Conservation (phyloP, 2,329 filamentous ascomycete genomes). For the Colletotrichum sp. region DNA sequence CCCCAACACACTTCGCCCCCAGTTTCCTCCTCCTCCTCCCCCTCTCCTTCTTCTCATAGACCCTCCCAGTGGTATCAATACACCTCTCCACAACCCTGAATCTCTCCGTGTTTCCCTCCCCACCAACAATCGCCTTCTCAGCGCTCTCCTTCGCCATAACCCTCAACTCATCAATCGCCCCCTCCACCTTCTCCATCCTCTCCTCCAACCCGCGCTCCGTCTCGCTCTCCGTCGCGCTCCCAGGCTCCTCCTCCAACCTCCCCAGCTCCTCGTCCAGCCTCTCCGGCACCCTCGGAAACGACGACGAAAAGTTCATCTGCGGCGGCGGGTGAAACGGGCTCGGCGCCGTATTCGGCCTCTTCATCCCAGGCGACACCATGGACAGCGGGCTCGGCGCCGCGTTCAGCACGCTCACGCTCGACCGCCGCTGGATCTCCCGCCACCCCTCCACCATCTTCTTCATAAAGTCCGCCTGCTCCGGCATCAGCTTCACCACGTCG, state of each 20-base stretch:
- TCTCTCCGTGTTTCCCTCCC: not conserved
- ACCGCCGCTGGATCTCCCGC: slow-evolving; percentile 12
- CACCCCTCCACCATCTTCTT: slow-evolving; percentile 16
- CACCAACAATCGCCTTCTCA: not conserved
- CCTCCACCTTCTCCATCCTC: not conserved
- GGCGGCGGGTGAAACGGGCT: not conserved
- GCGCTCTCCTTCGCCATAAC: slow-evolving; percentile 5
- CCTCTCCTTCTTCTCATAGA: slow-evolving; percentile 1
- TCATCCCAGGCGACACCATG: not conserved
- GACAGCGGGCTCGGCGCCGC: not conserved
- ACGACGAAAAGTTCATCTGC: slow-evolving; percentile 7
- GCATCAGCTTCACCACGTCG: slow-evolving; percentile 17
- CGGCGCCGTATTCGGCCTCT: slow-evolving; percentile 10
- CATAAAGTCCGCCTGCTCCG: slow-evolving; percentile 16
- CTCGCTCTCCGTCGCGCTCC: not conserved
- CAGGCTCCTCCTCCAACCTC: not conserved
- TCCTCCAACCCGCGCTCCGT: not conserved
- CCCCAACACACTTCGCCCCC: not conserved
- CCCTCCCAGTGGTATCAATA: slow-evolving; percentile 9
- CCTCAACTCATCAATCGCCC: slow-evolving; percentile 4
- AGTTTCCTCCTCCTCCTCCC: not conserved
- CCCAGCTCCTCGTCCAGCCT: not conserved
- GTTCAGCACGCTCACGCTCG: not conserved
- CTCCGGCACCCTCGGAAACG: slow-evolving; percentile 3
- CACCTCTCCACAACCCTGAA: slow-evolving; percentile 5